Evolutionary conservation across 2,329 filamentous ascomycete species (phyloP), one percentile per base, ranked within the genome.

Genomic region (Aureobasidium sp.): DNA sequence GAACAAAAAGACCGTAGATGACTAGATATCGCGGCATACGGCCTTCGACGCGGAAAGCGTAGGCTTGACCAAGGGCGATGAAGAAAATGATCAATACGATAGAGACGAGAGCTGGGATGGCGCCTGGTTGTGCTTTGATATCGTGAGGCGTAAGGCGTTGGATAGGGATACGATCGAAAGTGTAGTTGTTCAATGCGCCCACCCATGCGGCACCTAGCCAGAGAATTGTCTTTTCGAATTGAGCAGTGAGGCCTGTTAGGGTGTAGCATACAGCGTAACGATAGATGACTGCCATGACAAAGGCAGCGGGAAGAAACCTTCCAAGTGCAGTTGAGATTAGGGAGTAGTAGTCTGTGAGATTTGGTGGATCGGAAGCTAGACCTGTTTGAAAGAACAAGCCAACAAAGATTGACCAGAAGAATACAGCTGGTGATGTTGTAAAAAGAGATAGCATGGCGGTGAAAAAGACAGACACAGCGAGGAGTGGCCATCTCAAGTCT

Each of bases 161-260:
- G 70, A 99, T 96, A 0, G 96, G 96, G 68, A 99, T 98, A 80
- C 93, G 92, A 72, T 94, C 92, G 74, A 99, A 93, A 0, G 96
- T 98, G 79, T 98, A 97, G 79, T 98, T 98, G 74, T 95, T 95
- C 70, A 99, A 81, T 1, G 93, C 91, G 20, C 95, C 96, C 45
- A 98, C 89, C 92, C 97, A 99, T 74, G 92, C 94, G 10, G 90
- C 91, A 1, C 95, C 95, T 1, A 99, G 84, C 92, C 94, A 98
- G 33, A 98, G 84, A 3, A 98, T 79, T 0, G 94, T 93, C 83
- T 97, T 98, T 74, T 97, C 95, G 50, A 97, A 73, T 75, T 97
- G 95, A 0, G 95, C 94, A 0, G 88, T 91, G 2, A 98, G 85
- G 1, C 90, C 91, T 1, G 78, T 79, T 31, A 97, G 86, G 1